Conservation (phyloP, 768 basidiomycete genomes). For the Russula virescens region DNA sequence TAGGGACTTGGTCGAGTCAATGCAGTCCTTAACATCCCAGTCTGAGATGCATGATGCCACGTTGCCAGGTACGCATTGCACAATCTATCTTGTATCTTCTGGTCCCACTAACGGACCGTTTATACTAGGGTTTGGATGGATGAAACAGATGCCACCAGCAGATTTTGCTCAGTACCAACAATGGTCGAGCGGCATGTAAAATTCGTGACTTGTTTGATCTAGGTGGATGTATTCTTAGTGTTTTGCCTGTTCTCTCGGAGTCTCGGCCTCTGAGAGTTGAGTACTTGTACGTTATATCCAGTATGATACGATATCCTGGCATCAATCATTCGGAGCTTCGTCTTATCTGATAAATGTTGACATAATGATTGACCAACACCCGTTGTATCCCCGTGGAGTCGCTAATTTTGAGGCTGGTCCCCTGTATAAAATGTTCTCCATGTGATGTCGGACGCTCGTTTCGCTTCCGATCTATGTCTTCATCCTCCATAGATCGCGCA, state of each 20-base stretch:
- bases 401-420: no score
- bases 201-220: neutral
- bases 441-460: no score
- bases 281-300: neutral
- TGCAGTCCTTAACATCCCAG: conserved; percentile 20
- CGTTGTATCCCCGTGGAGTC: no score
- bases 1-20: conserved; percentile 21
- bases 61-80: conserved; percentile 19
- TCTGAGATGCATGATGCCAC: conserved; percentile 9
- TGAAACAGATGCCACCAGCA: conserved; percentile 23
- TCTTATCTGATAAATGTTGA: no score
- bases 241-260: neutral
- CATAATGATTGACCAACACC: no score
- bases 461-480: neutral
- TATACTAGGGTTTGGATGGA: conserved; percentile 21
- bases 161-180: conserved; percentile 9
- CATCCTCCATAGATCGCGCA: conserved; percentile 29
- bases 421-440: no score
- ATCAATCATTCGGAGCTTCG: no score
- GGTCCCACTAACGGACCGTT: neutral
- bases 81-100: neutral
- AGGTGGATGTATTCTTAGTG: neutral
- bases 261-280: neutral
- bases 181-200: neutral
- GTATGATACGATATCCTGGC: no score